These are phyloP conservation scores for Cyclocybe cylindracea DNA, from an alignment of 768 basidiomycete species.

Conservation along the genomic window DNA sequence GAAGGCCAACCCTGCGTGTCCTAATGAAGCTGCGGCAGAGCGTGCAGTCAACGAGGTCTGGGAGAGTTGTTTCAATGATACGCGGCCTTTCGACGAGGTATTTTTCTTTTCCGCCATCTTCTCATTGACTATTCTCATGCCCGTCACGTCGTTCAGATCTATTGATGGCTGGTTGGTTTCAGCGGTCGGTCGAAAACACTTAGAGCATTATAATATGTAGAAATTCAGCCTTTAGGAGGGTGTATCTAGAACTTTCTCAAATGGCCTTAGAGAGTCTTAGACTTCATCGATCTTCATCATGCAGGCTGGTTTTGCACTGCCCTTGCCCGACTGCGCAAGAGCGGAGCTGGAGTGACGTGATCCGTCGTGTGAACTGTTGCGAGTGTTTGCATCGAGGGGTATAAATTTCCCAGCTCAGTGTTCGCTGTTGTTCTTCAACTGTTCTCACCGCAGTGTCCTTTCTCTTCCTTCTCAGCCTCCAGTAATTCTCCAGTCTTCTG, in stretches of 20 bases:
- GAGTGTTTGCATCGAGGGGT: conserved; percentile 23
- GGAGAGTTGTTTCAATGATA: conserved; percentile 95
- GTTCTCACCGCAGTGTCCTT: conserved; percentile 7
- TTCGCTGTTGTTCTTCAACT: not conserved
- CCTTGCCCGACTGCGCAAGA: no score
- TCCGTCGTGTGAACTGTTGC: conserved; percentile 24
- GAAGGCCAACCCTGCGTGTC: conserved; percentile 76
- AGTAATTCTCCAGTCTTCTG: conserved; percentile 20
- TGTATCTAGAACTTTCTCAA: no score
- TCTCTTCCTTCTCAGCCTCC: conserved; percentile 17
- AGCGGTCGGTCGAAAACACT: no score
- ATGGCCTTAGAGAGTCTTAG: no score
- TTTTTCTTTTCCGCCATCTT: conserved; percentile 1
- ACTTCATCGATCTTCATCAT: no score
- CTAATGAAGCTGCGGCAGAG: conserved; percentile 75
- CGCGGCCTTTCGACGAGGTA: conserved; percentile 97
- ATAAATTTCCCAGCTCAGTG: conserved; percentile 20
- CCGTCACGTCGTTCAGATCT: conserved; percentile 18
- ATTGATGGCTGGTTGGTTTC: conserved; percentile 11
- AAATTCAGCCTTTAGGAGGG: no score
- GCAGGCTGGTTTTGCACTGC: no score
- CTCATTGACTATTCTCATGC: conserved; percentile 10
- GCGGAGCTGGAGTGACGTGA: conserved; percentile 6
- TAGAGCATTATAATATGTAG: no score
- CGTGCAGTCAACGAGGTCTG: conserved; percentile 94